phyloP scores from a whole-genome alignment of 345 rosid species.

The Acer campestre region DNA sequence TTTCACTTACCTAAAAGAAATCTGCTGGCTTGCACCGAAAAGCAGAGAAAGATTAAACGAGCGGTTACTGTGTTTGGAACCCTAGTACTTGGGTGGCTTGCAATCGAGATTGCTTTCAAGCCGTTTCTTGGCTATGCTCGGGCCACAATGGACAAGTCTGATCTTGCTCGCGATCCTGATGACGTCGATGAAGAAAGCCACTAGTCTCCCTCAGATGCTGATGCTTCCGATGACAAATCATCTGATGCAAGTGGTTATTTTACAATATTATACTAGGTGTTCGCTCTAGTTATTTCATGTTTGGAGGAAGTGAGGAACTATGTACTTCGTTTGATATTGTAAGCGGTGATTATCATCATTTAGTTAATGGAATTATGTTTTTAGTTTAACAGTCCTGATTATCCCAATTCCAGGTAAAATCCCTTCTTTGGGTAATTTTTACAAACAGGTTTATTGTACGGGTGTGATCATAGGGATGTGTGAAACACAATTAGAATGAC shows the following conservation, averaged over 20 bases:
- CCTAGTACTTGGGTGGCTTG: constrained; percentile 71
- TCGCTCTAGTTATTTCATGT: not conserved
- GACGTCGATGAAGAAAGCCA: constrained; percentile 14
- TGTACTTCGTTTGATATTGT: no score
- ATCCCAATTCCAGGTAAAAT: no score
- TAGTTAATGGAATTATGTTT: no score
- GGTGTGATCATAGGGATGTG: no score
- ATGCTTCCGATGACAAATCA: not conserved
- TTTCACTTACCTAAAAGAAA: no score
- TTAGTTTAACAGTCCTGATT: no score
- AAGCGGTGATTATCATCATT: no score
- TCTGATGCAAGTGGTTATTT: not conserved
- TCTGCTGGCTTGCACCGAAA: no score
- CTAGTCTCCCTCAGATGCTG: not conserved
- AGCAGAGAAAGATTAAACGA: constrained; percentile 34
- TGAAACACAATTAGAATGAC: no score
- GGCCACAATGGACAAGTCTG: constrained; percentile 67
- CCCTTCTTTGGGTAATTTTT: no score
- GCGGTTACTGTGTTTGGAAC: constrained; percentile 68
- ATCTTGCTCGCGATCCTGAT: constrained; percentile 63
- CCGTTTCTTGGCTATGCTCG: constrained; percentile 64
- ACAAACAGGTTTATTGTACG: no score
- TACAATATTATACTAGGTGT: not conserved
- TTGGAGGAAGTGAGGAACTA: no score
- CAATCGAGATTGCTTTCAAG: constrained; percentile 78